phyloP scores from a whole-genome alignment of 768 basidiomycete genomes.

The Dendrothele bispora region DNA sequence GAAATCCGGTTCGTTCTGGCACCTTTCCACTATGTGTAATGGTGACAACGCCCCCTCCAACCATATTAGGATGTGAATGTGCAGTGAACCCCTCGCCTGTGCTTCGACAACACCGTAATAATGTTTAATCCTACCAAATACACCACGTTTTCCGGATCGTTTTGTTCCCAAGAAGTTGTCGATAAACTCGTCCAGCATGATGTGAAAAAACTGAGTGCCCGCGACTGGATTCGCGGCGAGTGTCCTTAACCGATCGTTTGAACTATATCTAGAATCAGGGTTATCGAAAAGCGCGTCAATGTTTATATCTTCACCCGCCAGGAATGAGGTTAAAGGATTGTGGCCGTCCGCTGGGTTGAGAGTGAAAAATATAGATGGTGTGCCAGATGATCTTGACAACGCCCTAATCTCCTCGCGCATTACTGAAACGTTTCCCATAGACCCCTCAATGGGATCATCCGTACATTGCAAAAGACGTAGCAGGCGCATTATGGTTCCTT shows the following conservation, averaged over 20 bases:
- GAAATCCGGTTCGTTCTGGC: too few species aligned
- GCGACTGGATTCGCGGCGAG: constrained; percentile 30
- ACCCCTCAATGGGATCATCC: constrained; percentile 16
- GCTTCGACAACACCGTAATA: constrained; percentile 30
- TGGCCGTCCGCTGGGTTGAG: constrained; percentile 19
- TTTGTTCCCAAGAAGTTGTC: constrained; percentile 21
- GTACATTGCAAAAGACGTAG: constrained; percentile 17
- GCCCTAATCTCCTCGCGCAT: constrained; percentile 18
- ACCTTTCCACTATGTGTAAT: too few species aligned
- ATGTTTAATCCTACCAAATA: constrained; percentile 23
- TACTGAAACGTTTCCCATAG: constrained; percentile 3
- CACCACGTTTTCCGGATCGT: constrained; percentile 14
- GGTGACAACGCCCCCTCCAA: too few species aligned
- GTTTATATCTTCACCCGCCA: constrained; percentile 17
- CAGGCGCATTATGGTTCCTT: constrained; percentile 9
- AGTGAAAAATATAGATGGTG: constrained; percentile 15
- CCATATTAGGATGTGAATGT: too few species aligned
- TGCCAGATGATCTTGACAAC: constrained; percentile 10
- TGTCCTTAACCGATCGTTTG: constrained; percentile 6
- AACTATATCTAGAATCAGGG: constrained; percentile 6
- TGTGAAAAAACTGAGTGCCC: constrained; percentile 33
- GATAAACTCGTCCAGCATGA: constrained; percentile 24
- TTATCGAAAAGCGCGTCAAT: constrained; percentile 11
- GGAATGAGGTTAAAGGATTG: constrained; percentile 13
- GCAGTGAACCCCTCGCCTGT: constrained; percentile 29